Conservation (phyloP, 495 filamentous ascomycete species). For the Tuber calosporum region DNA sequence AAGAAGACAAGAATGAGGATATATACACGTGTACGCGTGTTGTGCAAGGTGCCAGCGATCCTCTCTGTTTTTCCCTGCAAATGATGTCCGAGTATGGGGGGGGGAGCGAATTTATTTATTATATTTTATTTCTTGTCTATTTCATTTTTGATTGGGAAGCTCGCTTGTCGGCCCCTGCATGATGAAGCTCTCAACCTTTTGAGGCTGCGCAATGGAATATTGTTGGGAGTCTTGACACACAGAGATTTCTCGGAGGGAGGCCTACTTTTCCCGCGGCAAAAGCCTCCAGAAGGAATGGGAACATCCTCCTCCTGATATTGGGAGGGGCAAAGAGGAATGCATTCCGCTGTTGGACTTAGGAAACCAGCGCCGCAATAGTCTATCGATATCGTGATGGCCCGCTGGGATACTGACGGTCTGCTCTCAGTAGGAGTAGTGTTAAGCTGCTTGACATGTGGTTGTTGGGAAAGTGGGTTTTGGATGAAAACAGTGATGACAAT, state of each 20-base stretch:
- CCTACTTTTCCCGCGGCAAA: neutral
- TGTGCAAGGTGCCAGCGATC: neutral
- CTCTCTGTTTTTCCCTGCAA: neutral
- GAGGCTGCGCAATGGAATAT: slow-evolving; percentile 1
- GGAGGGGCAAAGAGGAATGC: neutral
- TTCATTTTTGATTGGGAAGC: slow-evolving; percentile 6
- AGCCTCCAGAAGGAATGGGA: neutral
- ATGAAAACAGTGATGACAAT: neutral
- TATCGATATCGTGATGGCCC: neutral
- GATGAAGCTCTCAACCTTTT: neutral
- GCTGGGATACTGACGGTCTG: neutral
- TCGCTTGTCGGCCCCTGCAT: neutral
- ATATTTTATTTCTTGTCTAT: neutral
- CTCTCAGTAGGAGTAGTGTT: neutral
- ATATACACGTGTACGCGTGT: no score
- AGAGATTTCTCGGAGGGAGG: neutral
- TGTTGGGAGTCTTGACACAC: neutral
- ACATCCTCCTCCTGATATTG: neutral
- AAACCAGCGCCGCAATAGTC: neutral
- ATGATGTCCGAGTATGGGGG: neutral
- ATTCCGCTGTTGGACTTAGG: neutral
- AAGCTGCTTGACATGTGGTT: neutral
- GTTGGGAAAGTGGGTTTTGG: neutral
- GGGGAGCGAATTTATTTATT: neutral
- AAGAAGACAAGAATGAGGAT: neutral